Conservation (phyloP, 2,329 filamentous ascomycete genomes). For the Paraconiothyrium sp. region DNA sequence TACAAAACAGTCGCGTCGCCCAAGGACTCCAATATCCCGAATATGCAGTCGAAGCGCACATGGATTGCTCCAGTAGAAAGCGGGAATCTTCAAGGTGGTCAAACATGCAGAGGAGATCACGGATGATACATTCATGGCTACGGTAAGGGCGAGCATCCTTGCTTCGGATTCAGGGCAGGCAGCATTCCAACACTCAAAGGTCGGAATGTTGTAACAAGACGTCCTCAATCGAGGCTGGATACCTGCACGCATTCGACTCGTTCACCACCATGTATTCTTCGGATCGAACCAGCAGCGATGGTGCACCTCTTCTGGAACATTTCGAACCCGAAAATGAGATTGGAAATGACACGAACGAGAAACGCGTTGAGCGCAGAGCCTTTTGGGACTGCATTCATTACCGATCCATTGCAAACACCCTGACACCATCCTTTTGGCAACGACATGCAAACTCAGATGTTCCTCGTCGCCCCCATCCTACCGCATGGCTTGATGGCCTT, state of each 20-base stretch:
- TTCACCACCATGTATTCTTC: background rate
- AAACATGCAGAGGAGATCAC: too few relatives aligned
- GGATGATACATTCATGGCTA: too few relatives aligned
- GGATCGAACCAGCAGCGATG: slow-evolving; percentile 10
- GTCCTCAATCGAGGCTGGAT: background rate
- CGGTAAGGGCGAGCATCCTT: background rate
- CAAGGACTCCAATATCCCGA: too few relatives aligned
- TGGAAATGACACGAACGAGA: background rate
- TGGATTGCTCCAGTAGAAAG: too few relatives aligned
- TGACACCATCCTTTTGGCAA: slow-evolving; percentile 1
- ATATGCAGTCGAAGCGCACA: too few relatives aligned
- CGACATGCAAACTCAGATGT: background rate
- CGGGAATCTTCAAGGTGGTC: too few relatives aligned
- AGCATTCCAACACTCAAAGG: background rate
- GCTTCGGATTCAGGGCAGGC: background rate
- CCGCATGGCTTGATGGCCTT: slow-evolving; percentile 62
- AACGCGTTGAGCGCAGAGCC: background rate
- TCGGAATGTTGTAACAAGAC: background rate
- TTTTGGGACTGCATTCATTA: background rate
- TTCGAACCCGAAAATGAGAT: background rate
- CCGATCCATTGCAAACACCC: background rate
- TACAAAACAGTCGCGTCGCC: too few relatives aligned
- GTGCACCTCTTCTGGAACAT: slow-evolving; percentile 6
- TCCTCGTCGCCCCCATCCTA: slow-evolving; percentile 5
- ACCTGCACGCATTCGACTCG: background rate